Percentiles rank a stretch among this genome's conserved stretches.
These are phyloP conservation scores for Euphorbia celastroides DNA, from an alignment of 441 rosid genomes.

Conservation along the genomic window DNA sequence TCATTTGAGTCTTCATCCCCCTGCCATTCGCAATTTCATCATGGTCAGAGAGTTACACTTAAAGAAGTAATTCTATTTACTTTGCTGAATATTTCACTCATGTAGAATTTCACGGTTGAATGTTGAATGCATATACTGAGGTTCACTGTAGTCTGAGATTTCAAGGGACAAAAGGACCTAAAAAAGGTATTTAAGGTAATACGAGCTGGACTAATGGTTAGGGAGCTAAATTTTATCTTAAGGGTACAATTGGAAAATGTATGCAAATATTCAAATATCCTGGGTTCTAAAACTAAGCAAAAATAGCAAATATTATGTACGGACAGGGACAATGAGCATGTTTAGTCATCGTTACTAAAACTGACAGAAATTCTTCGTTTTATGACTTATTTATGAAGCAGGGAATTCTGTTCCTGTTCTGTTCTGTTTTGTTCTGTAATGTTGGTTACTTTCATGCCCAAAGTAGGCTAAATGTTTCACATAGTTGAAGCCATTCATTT, in stretches of 20 bases:
- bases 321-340: background rate
- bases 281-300: background rate
- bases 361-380: background rate
- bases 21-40: slow-evolving; percentile 27
- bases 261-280: no score
- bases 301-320: background rate
- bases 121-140: background rate
- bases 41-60: background rate
- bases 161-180: no score
- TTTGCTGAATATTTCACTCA: background rate
- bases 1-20: slow-evolving; percentile 58
- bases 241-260: background rate
- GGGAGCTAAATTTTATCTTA: background rate
- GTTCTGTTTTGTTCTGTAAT: background rate
- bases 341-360: background rate
- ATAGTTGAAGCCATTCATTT: background rate
- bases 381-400: background rate
- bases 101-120: background rate
- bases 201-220: background rate
- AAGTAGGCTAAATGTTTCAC: background rate
- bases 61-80: background rate
- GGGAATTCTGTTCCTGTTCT: background rate
- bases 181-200: background rate
- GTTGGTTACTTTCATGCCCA: background rate
- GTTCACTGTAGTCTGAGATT: background rate